Percentiles rank a stretch among this genome's conserved stretches.
These are phyloP conservation scores for Tetracladium setigerum DNA, from an alignment of 495 filamentous ascomycete species.

Conservation along the genomic window DNA sequence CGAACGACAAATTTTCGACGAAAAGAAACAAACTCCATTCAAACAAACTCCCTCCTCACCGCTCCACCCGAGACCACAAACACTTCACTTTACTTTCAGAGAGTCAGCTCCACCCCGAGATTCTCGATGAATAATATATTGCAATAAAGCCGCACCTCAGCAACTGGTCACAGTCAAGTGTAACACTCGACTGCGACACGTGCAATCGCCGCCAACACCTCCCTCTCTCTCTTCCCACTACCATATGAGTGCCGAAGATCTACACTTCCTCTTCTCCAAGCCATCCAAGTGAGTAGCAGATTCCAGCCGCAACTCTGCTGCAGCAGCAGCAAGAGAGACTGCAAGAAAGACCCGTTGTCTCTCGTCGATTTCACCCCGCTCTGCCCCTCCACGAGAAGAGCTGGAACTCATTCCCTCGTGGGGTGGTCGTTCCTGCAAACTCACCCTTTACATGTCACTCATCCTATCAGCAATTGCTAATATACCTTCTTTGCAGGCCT, in stretches of 20 bases:
- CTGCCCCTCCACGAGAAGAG: background rate
- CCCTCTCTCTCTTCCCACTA: constrained; percentile 23
- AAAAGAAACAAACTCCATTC: too few species aligned
- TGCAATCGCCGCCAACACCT: constrained; percentile 9
- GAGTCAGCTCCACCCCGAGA: too few species aligned
- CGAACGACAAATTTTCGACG: too few species aligned
- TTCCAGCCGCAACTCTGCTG: background rate
- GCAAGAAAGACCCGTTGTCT: constrained; percentile 8
- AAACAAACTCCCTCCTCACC: too few species aligned
- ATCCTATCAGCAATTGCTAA: constrained; percentile 6
- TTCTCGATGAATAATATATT: too few species aligned
- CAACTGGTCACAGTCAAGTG: background rate
- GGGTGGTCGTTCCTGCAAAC: background rate
- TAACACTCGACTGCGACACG: constrained; percentile 11
- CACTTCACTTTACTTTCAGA: too few species aligned
- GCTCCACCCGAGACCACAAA: too few species aligned
- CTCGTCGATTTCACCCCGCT: background rate
- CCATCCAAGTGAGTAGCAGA: constrained; percentile 73
- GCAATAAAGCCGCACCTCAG: background rate
- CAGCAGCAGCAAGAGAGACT: background rate
- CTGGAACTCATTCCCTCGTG: background rate
- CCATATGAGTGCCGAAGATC: constrained; percentile 89
- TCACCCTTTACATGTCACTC: background rate
- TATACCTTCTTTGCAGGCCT: constrained; percentile 48
- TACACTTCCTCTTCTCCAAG: constrained; percentile 91